Percentiles rank a stretch among this genome's conserved stretches.
phyloP scores from a whole-genome alignment of 805 yeast species.

The Grigorovia jiainica region DNA sequence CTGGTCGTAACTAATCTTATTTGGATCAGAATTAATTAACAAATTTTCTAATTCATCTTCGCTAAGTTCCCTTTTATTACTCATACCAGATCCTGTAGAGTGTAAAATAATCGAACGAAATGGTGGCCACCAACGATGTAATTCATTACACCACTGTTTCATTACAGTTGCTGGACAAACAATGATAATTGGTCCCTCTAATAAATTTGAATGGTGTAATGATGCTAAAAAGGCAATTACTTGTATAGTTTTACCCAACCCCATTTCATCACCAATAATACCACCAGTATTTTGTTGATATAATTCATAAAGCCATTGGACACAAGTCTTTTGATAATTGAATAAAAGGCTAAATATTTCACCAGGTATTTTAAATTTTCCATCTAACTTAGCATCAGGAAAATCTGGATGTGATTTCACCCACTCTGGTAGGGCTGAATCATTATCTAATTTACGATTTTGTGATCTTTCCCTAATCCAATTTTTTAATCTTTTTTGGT shows the following conservation, averaged over 20 bases:
- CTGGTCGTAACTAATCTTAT: slow-evolving; percentile 37
- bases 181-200: slow-evolving; percentile 69
- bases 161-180: slow-evolving; percentile 97
- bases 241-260: slow-evolving; percentile 91
- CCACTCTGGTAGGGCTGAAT: slow-evolving; percentile 46
- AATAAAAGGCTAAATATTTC: slow-evolving; percentile 80
- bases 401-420: slow-evolving; percentile 63
- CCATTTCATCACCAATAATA: slow-evolving; percentile 97
- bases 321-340: slow-evolving; percentile 92
- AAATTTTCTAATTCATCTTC: slow-evolving; percentile 46
- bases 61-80: slow-evolving; percentile 23
- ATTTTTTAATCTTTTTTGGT: slow-evolving; percentile 45
- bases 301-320: slow-evolving; percentile 96
- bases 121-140: slow-evolving; percentile 98
- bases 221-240: slow-evolving; percentile 87
- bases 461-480: slow-evolving; percentile 52
- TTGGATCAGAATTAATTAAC: slow-evolving; percentile 30
- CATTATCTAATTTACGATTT: slow-evolving; percentile 23
- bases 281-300: slow-evolving; percentile 87
- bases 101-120: slow-evolving; percentile 78
- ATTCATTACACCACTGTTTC: slow-evolving; percentile 94
- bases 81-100: slow-evolving; percentile 87
- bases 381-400: slow-evolving; percentile 67
- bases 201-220: slow-evolving; percentile 66
- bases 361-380: slow-evolving; percentile 72